A percentile compares a stretch with the other conserved stretches of the same genome.
These are phyloP conservation scores for Solanum tacnaense DNA, from an alignment of 257 asterid species.

Conservation along the genomic window DNA sequence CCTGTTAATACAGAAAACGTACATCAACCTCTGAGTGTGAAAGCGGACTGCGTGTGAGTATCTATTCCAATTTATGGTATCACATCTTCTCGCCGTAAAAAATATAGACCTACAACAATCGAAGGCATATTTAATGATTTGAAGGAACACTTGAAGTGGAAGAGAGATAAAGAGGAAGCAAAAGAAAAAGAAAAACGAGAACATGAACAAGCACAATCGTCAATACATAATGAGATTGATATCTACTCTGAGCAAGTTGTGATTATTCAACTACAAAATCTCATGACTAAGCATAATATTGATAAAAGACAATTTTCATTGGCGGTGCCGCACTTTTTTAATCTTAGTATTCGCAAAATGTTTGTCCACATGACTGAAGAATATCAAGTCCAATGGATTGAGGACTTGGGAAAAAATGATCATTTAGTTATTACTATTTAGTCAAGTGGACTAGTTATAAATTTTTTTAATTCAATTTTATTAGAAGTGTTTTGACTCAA, in stretches of 20 bases:
- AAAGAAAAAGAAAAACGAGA: no score
- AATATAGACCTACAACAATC: background rate
- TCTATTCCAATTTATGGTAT: background rate
- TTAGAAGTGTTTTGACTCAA: no score
- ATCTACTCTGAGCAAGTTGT: no score
- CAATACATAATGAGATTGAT: background rate
- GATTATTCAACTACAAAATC: background rate
- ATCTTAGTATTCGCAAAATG: no score
- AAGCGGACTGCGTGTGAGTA: background rate
- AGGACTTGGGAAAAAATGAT: no score
- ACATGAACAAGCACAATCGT: background rate
- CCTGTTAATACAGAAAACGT: no score
- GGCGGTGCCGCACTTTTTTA: no score
- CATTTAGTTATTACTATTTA: background rate
- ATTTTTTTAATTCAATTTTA: no score
- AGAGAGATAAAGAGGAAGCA: background rate
- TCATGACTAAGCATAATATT: background rate
- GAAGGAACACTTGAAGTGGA: background rate
- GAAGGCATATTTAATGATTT: background rate
- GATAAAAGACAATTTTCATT: background rate
- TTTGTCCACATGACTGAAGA: no score
- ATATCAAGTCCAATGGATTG: no score
- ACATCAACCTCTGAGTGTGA: background rate
- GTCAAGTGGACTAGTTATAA: background rate
- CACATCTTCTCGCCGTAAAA: no score